Evolutionary conservation across 2,329 filamentous ascomycete species (phyloP), one percentile per base, ranked within the genome.

Genomic region (Fusarium albidum): DNA sequence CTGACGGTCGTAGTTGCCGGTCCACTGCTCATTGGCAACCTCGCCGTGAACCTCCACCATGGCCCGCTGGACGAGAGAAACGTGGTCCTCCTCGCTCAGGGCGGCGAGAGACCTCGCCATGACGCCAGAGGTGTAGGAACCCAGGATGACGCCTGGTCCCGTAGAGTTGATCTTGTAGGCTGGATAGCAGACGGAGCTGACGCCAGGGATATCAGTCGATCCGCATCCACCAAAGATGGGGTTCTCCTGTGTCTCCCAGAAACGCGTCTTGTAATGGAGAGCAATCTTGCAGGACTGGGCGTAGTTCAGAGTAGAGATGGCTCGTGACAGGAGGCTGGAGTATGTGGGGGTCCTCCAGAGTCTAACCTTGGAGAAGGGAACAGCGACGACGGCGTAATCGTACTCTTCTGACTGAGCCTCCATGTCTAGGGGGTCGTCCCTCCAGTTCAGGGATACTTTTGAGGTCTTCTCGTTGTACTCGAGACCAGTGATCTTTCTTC

Each of bases 331-430:
- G 31, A 77, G 38, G 44, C 14, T 29, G 3, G 29, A 28, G 7
- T 37, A 39, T 25, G 29, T 28, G 6, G 84, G 83, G 1, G 89
- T 74, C 8, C 82, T 75, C 85, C 86, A 88, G 14, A 82, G 77
- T 32, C 85, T 79, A 42, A 89, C 83, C 40, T 85, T 82, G 42
- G 82, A 81, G 70, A 90, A 89, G 0, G 87, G 87, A 0, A 82
- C 80, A 0, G 85, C 77, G 6, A 90, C 77, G 12, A 90, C 75
- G 21, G 84, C 82, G 67, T 89, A 90, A 71, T 90, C 87, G 66
- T 83, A 88, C 3, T 79, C 77, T 21, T 79, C 74, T 42, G 73
- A 79, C 49, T 82, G 52, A 68, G 78, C 72, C 55, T 58, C 63
- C 12, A 55, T 55, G 25, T 73, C 72, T 25, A 65, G 78, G 60